Evolutionary conservation across 164 flowering plant species (phyloP).

Genomic region (Cinnamomum chago): DNA sequence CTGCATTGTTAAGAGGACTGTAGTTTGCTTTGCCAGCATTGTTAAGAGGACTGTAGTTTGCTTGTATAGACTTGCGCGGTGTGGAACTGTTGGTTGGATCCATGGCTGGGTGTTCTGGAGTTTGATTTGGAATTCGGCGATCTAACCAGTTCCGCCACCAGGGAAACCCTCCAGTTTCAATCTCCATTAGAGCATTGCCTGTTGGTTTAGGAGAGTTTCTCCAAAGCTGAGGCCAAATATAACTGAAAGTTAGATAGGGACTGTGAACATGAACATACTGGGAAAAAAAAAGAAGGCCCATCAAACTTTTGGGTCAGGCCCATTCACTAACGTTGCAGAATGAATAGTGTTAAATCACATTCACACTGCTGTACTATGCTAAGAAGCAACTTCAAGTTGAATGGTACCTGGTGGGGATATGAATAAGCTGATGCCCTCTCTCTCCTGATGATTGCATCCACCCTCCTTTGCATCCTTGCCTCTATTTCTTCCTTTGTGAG

Average conservation of each 20-base stretch:
- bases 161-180: slow-evolving; percentile 50
- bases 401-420: slow-evolving; percentile 79
- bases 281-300: not conserved
- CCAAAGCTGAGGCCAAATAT: slow-evolving; percentile 34
- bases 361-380: not conserved
- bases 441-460: slow-evolving; percentile 71
- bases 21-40: not conserved
- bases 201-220: slow-evolving; percentile 48
- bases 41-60: not conserved
- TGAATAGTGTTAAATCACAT: no score
- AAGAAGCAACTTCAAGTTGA: not conserved
- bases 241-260: not conserved
- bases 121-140: slow-evolving; percentile 40
- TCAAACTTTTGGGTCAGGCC: no score
- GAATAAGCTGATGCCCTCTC: slow-evolving; percentile 91
- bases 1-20: no score
- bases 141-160: slow-evolving; percentile 98
- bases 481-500: slow-evolving; percentile 77
- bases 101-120: slow-evolving; percentile 27
- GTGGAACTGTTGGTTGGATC: slow-evolving; percentile 32
- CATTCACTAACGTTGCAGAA: no score
- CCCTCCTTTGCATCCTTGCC: slow-evolving; percentile 69
- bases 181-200: slow-evolving; percentile 35
- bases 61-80: slow-evolving; percentile 35
- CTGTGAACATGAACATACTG: not conserved